phyloP scores from a whole-genome alignment of 164 flowering plant genomes.

The Vitis rotundifolia region DNA sequence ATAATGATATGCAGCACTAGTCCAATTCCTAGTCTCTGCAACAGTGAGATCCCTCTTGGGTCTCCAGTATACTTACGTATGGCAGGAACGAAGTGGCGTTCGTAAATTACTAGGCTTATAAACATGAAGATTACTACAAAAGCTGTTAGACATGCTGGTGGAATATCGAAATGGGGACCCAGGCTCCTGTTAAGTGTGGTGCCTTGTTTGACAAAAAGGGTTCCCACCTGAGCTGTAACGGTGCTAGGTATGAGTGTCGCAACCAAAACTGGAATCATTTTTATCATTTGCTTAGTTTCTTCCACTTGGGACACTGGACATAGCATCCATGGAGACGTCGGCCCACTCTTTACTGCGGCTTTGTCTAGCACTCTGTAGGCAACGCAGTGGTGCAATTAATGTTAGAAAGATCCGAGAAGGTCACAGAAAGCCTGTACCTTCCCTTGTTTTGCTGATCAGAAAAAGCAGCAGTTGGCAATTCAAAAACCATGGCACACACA shows the following conservation, averaged over 20 bases:
- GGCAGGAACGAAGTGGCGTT: conserved; percentile 45
- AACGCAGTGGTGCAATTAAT: neutral
- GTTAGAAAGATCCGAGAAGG: too few species aligned
- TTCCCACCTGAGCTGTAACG: conserved; percentile 36
- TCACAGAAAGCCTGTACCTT: too few species aligned
- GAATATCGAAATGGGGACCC: conserved; percentile 58
- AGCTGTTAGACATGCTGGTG: conserved; percentile 57
- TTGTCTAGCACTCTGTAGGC: conserved; percentile 56
- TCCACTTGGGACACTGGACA: conserved; percentile 67
- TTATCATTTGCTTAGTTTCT: conserved; percentile 65
- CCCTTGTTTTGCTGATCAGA: too few species aligned
- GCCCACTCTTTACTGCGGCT: conserved; percentile 46
- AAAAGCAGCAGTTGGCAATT: too few species aligned
- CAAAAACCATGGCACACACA: too few species aligned
- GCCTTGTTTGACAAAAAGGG: conserved; percentile 67
- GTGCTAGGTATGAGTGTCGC: conserved; percentile 48
- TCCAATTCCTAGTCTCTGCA: conserved; percentile 70
- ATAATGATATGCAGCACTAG: conserved; percentile 45
- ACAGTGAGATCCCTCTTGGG: conserved; percentile 66
- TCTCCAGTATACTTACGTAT: conserved; percentile 44
- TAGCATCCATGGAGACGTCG: conserved; percentile 44
- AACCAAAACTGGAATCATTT: conserved; percentile 49
- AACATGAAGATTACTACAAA: conserved; percentile 58
- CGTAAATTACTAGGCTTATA: conserved; percentile 48
- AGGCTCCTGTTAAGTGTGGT: conserved; percentile 45